Evolutionary conservation across 2,329 filamentous ascomycete genomes (phyloP), one percentile per base, ranked within the genome.

Genomic region (Ophiobolus disseminans): DNA sequence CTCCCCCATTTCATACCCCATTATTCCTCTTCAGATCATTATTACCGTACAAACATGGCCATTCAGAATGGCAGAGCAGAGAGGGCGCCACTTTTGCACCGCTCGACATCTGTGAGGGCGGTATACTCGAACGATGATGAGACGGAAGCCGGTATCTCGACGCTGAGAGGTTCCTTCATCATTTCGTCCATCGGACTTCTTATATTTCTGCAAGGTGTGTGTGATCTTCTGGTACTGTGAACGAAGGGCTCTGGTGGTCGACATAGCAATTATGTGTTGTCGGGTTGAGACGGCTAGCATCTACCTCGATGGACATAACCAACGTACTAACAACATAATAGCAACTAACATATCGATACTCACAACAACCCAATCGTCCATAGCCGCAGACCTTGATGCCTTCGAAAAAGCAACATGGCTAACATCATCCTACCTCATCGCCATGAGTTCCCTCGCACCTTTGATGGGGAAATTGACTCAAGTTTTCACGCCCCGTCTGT

Each of bases 321-420:
- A 10, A n/a, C 3, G n/a, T 28, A 21, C 63, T 73, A 46, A 67
- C 60, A 13, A 38, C 13, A 8, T 20, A 37, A n/a, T 49, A 80
- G 80, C 81, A 13, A 80, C 82, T 53, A 94, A 94, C 65, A 90
- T 92, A 74, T 90, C 86, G 10, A 86, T 90, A 59, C 86, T 95
- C 66, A 89, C 89, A 5, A 92, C 91, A 46, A 89, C 88, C 1
- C 90, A 94, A 73, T 89, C 86, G 6, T 79, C 80, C 40, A 90
- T 95, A 57, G 89, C 90, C 2, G 82, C 81, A 6, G 89, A 93
- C 57, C 78, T 95, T 2, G 80, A 89, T 71, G 84, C 88, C 1
- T 91, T 90, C 63, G 84, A 86, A 46, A 77, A 85, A 45, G 86
- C 85, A 26, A 88, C 85, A 70, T 95, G 90, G 90, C 91, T 94